A percentile compares a stretch with the other conserved stretches of the same genome.
These are phyloP conservation scores for Bothriochloa decipiens DNA, from an alignment of 176 grass and related monocot species.

Conservation along the genomic window DNA sequence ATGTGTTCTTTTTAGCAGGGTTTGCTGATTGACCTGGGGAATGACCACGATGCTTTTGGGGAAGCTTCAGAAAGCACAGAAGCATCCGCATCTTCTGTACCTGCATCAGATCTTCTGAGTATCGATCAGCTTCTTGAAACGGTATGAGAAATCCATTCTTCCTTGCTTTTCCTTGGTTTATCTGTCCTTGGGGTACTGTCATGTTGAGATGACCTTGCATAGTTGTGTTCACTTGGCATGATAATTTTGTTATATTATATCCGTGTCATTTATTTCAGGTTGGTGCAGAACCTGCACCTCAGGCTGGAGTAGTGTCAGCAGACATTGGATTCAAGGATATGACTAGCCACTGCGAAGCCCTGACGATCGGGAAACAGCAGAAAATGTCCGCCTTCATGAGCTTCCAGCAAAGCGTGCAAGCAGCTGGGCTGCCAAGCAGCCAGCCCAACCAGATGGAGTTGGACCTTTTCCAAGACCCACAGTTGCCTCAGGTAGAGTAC, in stretches of 20 bases:
- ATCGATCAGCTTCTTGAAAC: slow-evolving; percentile 91
- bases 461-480: slow-evolving; percentile 37
- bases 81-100: slow-evolving; percentile 43
- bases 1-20: slow-evolving; percentile 54
- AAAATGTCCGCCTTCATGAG: slow-evolving; percentile 89
- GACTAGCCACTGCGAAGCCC: slow-evolving; percentile 78
- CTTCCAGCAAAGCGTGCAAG: slow-evolving; percentile 49
- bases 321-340: slow-evolving; percentile 77
- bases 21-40: slow-evolving; percentile 51
- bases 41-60: slow-evolving; percentile 73
- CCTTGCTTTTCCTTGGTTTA: not conserved
- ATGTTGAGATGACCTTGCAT: slow-evolving; percentile 24
- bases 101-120: slow-evolving; percentile 70
- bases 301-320: slow-evolving; percentile 45
- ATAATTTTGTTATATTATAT: slow-evolving; percentile 13
- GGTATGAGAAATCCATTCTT: slow-evolving; percentile 49
- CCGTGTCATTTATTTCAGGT: slow-evolving; percentile 43
- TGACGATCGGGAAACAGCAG: slow-evolving; percentile 80
- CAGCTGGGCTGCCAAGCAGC: slow-evolving; percentile 8
- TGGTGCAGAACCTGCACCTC: slow-evolving; percentile 49
- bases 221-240: slow-evolving; percentile 8
- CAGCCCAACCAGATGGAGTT: slow-evolving; percentile 44
- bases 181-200: slow-evolving; percentile 23
- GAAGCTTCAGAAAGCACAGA: slow-evolving; percentile 73
- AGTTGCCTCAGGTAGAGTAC: slow-evolving; percentile 43